A percentile compares a stretch with the other conserved stretches of the same genome.
Evolutionary conservation across 1,284 basidiomycete genomes (phyloP).

Genomic region (Afroboletus lepidellus): DNA sequence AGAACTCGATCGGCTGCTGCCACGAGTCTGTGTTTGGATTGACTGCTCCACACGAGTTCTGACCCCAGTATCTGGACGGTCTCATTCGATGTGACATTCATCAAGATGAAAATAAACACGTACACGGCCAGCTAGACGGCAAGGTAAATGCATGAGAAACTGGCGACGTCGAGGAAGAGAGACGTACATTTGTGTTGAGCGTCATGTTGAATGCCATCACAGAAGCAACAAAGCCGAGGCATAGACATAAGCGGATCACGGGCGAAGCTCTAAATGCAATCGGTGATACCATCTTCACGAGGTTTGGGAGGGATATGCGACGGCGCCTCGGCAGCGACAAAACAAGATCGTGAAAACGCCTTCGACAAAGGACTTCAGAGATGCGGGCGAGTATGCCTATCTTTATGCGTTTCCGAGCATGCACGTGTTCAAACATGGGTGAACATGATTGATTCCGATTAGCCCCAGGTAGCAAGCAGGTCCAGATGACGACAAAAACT

Average conservation of each 20-base stretch:
- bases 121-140: not conserved
- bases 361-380: not conserved
- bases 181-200: slow-evolving; percentile 22
- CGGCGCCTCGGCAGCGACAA: not conserved
- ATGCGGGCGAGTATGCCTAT: not conserved
- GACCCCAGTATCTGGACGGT: slow-evolving; percentile 30
- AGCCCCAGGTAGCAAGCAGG: slow-evolving; percentile 11
- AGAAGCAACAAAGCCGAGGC: slow-evolving; percentile 11
- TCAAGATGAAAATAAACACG: not conserved
- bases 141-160: not conserved
- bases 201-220: slow-evolving; percentile 26
- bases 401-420: slow-evolving; percentile 20
- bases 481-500: not conserved
- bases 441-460: slow-evolving; percentile 15
- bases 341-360: not conserved
- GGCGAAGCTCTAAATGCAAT: not conserved
- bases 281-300: slow-evolving; percentile 13
- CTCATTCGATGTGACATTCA: not conserved
- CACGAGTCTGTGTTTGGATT: slow-evolving; percentile 12
- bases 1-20: slow-evolving; percentile 33
- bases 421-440: slow-evolving; percentile 15
- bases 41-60: slow-evolving; percentile 28
- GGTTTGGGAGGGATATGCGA: not conserved
- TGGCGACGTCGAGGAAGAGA: not conserved
- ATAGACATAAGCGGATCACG: slow-evolving; percentile 17